These are phyloP conservation scores for Pestalotiopsis sp. DNA, from an alignment of 2,329 filamentous ascomycete species.

Conservation along the genomic window DNA sequence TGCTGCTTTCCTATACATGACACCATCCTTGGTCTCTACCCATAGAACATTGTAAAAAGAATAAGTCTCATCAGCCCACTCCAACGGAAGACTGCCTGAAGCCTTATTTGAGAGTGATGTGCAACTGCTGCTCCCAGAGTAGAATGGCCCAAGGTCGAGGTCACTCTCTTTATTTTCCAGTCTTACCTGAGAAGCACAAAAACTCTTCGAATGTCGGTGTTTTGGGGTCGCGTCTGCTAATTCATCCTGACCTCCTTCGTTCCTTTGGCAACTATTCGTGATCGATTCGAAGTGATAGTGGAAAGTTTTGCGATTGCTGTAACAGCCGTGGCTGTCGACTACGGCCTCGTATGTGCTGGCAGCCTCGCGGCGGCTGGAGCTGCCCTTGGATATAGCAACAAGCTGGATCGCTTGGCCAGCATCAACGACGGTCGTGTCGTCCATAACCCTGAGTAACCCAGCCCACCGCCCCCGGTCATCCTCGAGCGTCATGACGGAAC, in stretches of 20 bases:
- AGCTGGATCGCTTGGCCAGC: not conserved
- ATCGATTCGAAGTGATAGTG: not conserved
- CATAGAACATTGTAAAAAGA: not conserved
- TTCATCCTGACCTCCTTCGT: not conserved
- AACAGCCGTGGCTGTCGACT: not conserved
- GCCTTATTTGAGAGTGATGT: not conserved
- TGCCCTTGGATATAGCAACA: not conserved
- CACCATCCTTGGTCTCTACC: not conserved
- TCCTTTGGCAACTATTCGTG: not conserved
- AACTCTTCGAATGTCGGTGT: not conserved
- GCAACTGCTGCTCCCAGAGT: not conserved
- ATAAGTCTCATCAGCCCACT: not conserved
- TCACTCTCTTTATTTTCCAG: too few species aligned
- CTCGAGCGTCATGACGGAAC: not conserved
- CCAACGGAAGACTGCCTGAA: not conserved
- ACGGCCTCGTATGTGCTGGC: not conserved
- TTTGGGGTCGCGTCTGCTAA: not conserved
- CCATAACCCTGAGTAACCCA: not conserved
- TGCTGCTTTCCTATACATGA: conserved; percentile 4
- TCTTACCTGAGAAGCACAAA: too few species aligned
- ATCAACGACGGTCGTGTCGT: not conserved
- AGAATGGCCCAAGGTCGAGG: not conserved
- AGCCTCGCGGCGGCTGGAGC: not conserved
- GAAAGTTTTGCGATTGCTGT: not conserved
- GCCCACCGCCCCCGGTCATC: not conserved